Evolutionary conservation across 164 flowering plant species (phyloP), one percentile per base, ranked within the genome.

Genomic region (Tinospora cordifolia): DNA sequence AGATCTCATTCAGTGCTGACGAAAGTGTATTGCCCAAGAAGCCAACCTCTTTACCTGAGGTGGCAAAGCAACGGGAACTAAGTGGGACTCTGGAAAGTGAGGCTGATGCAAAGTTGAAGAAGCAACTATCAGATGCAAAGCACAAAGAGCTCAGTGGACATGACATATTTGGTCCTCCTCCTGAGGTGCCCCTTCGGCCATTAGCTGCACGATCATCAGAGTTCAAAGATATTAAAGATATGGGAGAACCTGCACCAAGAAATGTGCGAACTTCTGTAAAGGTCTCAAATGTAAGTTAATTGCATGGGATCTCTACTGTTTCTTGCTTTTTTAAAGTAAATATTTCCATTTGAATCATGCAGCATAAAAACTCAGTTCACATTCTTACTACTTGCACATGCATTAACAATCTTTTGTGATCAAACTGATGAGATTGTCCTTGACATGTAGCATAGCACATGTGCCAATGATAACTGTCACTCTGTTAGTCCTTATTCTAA

Each of bases 1-100:
- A 92, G 71, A 94, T 94, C 63, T 92, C 98, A 66, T 93, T 93
- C 76, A 85, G 87, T 66, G 84, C 81, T 57, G 97, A 90, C 71
- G 97, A 81, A 76, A 78, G 84, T 47, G 79, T 93, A 54, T 84
- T 85, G 67, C 91, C 91, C 25, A 92, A 87, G 82, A 92, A 87
- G 81, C 96, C 99, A 30, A 71, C 83, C 10, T 71, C 92, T 60
- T 19, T 88, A 12, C 77, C 95, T 59, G 98, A 90, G 82, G 96
- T 88, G 58, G 98, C 96, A 21, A 94, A 94, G 83, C 98, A 94
- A 81, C 87, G 93, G 13, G 99, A 94, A 75, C 86, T 94, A 44
- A 88, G 92, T 79, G 99, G 99, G 49, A 89, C 83, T 26, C 75
- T 89, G 21, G 91, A 90, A 64, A 87, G 81, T 73, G 96, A 90